These are phyloP conservation scores for Sistotremastrum suecicum DNA, from an alignment of 768 basidiomycete species.

Conservation along the genomic window DNA sequence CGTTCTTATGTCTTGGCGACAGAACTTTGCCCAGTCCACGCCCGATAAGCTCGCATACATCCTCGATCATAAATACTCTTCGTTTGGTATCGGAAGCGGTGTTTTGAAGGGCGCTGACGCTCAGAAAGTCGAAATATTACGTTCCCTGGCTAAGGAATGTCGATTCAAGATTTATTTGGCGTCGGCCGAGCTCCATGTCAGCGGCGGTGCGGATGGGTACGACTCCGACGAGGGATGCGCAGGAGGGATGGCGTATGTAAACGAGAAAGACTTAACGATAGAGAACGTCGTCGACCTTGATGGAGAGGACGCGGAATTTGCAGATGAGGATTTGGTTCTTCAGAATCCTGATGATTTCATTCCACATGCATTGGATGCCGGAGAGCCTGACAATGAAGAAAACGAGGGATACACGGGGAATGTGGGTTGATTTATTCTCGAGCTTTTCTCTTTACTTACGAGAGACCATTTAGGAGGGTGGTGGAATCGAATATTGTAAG, in stretches of 20 bases:
- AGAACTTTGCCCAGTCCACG: no score
- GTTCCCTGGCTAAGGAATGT: conserved; percentile 18
- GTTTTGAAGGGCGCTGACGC: conserved; percentile 28
- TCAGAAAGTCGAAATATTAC: conserved; percentile 18
- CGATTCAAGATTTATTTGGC: conserved; percentile 25
- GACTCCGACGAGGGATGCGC: not conserved
- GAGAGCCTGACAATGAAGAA: conserved; percentile 20
- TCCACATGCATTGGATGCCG: conserved; percentile 21
- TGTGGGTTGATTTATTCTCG: conserved; percentile 13
- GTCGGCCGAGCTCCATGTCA: conserved; percentile 17
- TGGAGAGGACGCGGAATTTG: not conserved
- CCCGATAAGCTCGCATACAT: conserved; percentile 18
- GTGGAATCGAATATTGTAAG: conserved; percentile 20
- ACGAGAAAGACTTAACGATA: conserved; percentile 10
- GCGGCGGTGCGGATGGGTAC: conserved; percentile 6
- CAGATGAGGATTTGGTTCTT: conserved; percentile 9
- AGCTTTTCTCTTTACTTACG: not conserved
- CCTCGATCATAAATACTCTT: conserved; percentile 23
- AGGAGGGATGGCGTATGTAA: not conserved
- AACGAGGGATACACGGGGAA: conserved; percentile 30
- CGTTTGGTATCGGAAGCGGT: conserved; percentile 1
- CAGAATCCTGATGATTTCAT: conserved; percentile 15
- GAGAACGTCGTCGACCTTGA: conserved; percentile 16
- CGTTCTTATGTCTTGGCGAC: conserved; percentile 24
- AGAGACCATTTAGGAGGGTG: conserved; percentile 8